Conservation (phyloP, 23 red algal species). For the Cyanidiococcus yangmingshanensis region DNA sequence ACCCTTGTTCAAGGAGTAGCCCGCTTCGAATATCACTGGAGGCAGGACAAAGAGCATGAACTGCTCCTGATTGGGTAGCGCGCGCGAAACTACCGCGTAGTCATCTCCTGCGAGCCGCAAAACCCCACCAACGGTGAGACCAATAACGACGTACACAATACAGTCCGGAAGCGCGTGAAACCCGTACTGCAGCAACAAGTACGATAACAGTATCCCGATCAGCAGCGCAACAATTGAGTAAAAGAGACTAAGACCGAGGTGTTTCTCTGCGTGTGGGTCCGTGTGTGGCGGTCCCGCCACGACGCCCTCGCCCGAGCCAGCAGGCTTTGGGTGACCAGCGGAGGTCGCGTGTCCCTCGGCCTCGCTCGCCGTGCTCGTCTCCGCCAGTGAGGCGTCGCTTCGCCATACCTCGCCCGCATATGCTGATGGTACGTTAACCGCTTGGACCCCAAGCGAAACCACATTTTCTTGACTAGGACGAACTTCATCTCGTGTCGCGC, state of each 20-base stretch:
- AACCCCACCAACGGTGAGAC: slow-evolving; percentile 64
- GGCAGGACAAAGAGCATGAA: slow-evolving; percentile 97
- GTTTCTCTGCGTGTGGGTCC: slow-evolving; percentile 42
- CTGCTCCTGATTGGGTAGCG: slow-evolving; percentile 84
- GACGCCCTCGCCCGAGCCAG: not conserved
- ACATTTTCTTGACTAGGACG: too few relatives aligned
- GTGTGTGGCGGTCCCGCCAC: not conserved
- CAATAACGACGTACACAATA: slow-evolving; percentile 90
- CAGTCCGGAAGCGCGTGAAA: slow-evolving; percentile 74
- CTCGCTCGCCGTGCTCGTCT: not conserved
- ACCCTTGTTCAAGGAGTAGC: slow-evolving; percentile 85
- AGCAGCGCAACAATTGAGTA: slow-evolving; percentile 58
- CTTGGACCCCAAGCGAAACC: too few relatives aligned
- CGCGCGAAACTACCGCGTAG: slow-evolving; percentile 39
- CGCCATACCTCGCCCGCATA: too few relatives aligned
- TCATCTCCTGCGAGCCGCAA: slow-evolving; percentile 58
- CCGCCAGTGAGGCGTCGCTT: not conserved
- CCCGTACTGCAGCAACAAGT: slow-evolving; percentile 54
- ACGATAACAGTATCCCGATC: slow-evolving; percentile 65
- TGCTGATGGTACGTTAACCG: too few relatives aligned
- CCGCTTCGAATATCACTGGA: slow-evolving; percentile 91
- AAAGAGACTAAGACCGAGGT: slow-evolving; percentile 68
- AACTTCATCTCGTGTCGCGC: too few relatives aligned
- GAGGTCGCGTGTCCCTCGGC: not conserved
- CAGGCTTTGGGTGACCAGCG: not conserved